Percentiles rank a stretch among this genome's conserved stretches.
Conservation (phyloP, 805 yeast species). For the Torulaspora indica region DNA sequence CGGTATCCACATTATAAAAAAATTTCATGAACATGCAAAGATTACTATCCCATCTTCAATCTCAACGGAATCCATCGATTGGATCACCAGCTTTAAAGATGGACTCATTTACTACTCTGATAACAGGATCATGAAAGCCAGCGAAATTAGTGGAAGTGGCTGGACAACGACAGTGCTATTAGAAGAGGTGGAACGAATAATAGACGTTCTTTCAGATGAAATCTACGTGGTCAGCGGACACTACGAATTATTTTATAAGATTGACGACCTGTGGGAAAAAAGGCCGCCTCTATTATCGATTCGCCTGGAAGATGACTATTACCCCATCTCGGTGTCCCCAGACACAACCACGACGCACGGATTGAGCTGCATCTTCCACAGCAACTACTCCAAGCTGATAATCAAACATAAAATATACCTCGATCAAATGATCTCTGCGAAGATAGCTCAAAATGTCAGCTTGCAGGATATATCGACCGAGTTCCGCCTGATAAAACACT, state of each 20-base stretch:
- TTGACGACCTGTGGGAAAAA: slow-evolving; percentile 27
- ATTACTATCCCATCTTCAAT: slow-evolving; percentile 12
- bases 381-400: slow-evolving; percentile 19
- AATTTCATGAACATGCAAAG: slow-evolving; percentile 22
- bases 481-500: slow-evolving; percentile 27
- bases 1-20: slow-evolving; percentile 26
- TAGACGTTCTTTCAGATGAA: slow-evolving; percentile 27
- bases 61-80: slow-evolving; percentile 19
- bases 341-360: slow-evolving; percentile 31
- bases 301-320: slow-evolving; percentile 27
- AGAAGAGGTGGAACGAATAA: slow-evolving; percentile 27
- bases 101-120: slow-evolving; percentile 25
- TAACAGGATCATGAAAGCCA: slow-evolving; percentile 20
- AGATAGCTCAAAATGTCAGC: slow-evolving; percentile 14
- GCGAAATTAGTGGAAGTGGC: slow-evolving; percentile 11
- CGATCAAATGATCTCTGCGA: slow-evolving; percentile 27
- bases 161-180: slow-evolving; percentile 21
- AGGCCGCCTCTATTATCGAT: slow-evolving; percentile 15
- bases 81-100: slow-evolving; percentile 26
- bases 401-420: slow-evolving; percentile 30
- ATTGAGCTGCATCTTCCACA: slow-evolving; percentile 23
- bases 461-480: slow-evolving; percentile 22
- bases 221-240: slow-evolving; percentile 24
- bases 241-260: slow-evolving; percentile 13
- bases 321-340: slow-evolving; percentile 29